These are phyloP conservation scores for Cladosporium velox DNA, from an alignment of 2,329 filamentous ascomycete genomes.

Conservation along the genomic window DNA sequence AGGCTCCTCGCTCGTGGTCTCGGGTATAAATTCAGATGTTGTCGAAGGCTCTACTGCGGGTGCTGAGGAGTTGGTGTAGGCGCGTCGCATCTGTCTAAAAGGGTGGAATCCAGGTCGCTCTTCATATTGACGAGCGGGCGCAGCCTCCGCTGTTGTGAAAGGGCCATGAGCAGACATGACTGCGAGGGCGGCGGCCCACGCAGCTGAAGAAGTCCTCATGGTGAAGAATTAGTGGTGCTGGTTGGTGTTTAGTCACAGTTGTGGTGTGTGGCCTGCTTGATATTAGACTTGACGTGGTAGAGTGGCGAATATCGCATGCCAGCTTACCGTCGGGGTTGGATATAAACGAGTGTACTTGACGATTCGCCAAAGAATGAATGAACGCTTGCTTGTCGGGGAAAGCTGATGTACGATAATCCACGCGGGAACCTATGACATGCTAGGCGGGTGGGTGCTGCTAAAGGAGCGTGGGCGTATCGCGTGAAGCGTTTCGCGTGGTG, in stretches of 20 bases:
- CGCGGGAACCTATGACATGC: conserved; percentile 31
- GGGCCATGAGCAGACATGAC: conserved; percentile 47
- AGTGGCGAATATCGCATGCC: conserved; percentile 22
- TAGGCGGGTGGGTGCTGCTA: conserved; percentile 26
- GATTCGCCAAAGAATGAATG: conserved; percentile 33
- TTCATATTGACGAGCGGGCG: conserved; percentile 46
- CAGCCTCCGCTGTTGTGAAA: conserved; percentile 51
- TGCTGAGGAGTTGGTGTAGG: conserved; percentile 38
- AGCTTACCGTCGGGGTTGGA: conserved; percentile 40
- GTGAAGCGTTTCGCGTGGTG: conserved; percentile 28
- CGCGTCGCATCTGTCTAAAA: conserved; percentile 38
- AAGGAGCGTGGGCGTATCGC: conserved; percentile 35
- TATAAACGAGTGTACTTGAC: conserved; percentile 57
- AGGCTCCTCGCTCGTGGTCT: conserved; percentile 5
- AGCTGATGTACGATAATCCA: conserved; percentile 20
- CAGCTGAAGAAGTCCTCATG: conserved; percentile 48
- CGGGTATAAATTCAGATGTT: background rate
- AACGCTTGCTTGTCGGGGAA: conserved; percentile 28
- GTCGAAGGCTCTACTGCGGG: conserved; percentile 18
- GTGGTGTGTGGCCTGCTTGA: conserved; percentile 23
- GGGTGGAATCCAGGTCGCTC: conserved; percentile 49
- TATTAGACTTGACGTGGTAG: conserved; percentile 18
- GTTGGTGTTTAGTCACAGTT: conserved; percentile 24
- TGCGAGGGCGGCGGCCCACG: conserved; percentile 50
- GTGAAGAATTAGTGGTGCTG: conserved; percentile 31